Evolutionary conservation across 352 stramenopile species (phyloP).

Genomic region (Albugo candida): DNA sequence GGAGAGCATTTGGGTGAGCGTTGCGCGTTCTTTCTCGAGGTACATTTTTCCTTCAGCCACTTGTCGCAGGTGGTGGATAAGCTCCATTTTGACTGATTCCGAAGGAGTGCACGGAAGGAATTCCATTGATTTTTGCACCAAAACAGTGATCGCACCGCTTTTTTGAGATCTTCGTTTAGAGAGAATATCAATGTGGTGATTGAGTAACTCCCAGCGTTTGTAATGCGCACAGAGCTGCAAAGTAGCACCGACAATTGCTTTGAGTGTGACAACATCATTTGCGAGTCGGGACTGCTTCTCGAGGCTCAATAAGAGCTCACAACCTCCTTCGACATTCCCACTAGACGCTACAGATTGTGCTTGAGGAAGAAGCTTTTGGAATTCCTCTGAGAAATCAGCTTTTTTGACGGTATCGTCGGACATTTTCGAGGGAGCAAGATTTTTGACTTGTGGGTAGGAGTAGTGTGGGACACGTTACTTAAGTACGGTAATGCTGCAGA

Average conservation of each 20-base stretch:
- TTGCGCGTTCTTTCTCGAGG: slow-evolving; percentile 90
- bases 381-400: slow-evolving; percentile 41
- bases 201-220: slow-evolving; percentile 81
- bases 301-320: slow-evolving; percentile 67
- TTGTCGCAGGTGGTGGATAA: slow-evolving; percentile 86
- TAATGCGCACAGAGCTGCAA: slow-evolving; percentile 59
- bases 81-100: slow-evolving; percentile 74
- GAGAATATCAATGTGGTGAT: slow-evolving; percentile 68
- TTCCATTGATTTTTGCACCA: slow-evolving; percentile 74
- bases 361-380: slow-evolving; percentile 41
- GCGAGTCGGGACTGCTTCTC: slow-evolving; percentile 65
- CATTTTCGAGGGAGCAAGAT: slow-evolving; percentile 20
- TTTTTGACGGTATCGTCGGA: slow-evolving; percentile 67
- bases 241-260: slow-evolving; percentile 50
- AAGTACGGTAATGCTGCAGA: too few relatives aligned
- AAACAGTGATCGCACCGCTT: slow-evolving; percentile 59
- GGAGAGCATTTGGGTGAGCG: slow-evolving; percentile 83
- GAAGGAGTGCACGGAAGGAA: slow-evolving; percentile 55
- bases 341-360: slow-evolving; percentile 33
- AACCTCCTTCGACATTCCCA: slow-evolving; percentile 63
- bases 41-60: slow-evolving; percentile 97
- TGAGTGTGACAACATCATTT: slow-evolving; percentile 77
- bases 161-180: slow-evolving; percentile 81
- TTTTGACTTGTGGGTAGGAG: too few relatives aligned
- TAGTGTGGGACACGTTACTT: too few relatives aligned